phyloP scores from a whole-genome alignment of 176 grass and related monocot species.

The Thalia dealbata region DNA sequence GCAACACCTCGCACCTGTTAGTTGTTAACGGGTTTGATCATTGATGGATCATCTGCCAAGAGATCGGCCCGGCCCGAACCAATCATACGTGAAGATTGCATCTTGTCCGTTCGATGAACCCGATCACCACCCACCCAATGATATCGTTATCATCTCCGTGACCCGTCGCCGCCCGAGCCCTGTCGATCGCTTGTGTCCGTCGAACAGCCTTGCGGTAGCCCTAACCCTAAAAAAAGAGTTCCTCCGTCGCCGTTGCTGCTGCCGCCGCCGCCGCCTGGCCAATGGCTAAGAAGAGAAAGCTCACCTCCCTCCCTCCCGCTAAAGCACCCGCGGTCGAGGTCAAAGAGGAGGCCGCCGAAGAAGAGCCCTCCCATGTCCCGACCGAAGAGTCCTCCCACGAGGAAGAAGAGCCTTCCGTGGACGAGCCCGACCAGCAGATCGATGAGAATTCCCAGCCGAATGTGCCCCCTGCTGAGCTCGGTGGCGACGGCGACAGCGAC shows the following conservation, averaged over 20 bases:
- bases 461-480: neutral
- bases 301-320: conserved; percentile 1
- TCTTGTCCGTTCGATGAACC: neutral
- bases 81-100: neutral
- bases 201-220: conserved; percentile 22
- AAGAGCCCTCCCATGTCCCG: neutral
- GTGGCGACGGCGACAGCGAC: conserved; percentile 4
- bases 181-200: neutral
- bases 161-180: too few species aligned
- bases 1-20: too few species aligned
- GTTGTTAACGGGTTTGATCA: too few species aligned
- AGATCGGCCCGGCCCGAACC: too few species aligned
- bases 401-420: neutral
- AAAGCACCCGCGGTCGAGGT: neutral
- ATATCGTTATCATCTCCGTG: too few species aligned
- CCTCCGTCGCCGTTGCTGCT: conserved; percentile 6
- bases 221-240: conserved; percentile 21
- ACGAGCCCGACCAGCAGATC: neutral
- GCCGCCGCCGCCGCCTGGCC: too few species aligned
- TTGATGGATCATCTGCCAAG: too few species aligned
- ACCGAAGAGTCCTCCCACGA: neutral
- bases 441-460: neutral
- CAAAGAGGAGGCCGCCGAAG: neutral
- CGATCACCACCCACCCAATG: neutral
- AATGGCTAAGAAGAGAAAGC: conserved; percentile 98